phyloP scores from a whole-genome alignment of 1,284 basidiomycete species.

The Somion occarium region DNA sequence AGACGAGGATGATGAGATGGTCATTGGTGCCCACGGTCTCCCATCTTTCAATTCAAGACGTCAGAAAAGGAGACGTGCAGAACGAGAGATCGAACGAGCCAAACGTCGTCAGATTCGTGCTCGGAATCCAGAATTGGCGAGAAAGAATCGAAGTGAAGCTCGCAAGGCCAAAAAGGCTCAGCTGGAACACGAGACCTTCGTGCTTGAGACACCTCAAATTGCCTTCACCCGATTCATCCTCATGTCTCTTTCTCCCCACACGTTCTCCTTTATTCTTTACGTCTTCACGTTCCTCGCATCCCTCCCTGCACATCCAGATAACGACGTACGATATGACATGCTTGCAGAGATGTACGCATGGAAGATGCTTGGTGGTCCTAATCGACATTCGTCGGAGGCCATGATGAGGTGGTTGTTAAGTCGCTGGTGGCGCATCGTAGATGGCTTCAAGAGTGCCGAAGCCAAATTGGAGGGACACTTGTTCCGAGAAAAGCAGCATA shows the following conservation, averaged over 20 bases:
- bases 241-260: background rate
- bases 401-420: slow-evolving; percentile 1
- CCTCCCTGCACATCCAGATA: background rate
- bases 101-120: background rate
- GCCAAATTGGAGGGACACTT: background rate
- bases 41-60: slow-evolving; percentile 6
- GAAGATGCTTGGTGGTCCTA: slow-evolving; percentile 2
- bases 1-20: slow-evolving; percentile 4
- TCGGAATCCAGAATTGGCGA: background rate
- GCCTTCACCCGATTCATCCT: background rate
- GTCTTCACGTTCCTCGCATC: slow-evolving; percentile 3
- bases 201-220: background rate
- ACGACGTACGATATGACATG: background rate
- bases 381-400: background rate
- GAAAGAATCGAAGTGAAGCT: background rate
- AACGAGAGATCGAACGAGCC: background rate
- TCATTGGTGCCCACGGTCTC: background rate
- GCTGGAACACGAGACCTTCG: slow-evolving; percentile 2
- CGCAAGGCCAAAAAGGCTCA: background rate
- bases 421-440: background rate
- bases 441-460: slow-evolving; percentile 3
- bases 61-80: background rate
- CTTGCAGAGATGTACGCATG: slow-evolving; percentile 1
- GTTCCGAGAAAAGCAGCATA: background rate
- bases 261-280: background rate